Base-by-base conservation (phyloP, 2,329 filamentous ascomycete genomes). In the Akanthomyces uredinophilus region DNA sequence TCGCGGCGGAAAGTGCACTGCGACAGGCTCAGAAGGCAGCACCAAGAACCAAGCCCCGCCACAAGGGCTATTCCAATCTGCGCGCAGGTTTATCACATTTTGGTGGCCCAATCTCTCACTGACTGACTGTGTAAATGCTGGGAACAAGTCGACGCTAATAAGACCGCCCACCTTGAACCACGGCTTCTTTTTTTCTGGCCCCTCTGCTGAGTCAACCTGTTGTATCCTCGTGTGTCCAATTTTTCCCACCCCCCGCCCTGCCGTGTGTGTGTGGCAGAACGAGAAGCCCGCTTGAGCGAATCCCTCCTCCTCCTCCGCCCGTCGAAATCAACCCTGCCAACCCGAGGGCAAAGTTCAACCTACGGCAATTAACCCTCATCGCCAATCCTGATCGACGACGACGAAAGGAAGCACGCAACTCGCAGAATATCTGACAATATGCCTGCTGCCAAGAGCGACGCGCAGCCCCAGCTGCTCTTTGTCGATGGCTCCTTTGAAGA, bases 401-500 rank as follows among this genome's bases (percentile, higher is more conserved):
- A 35, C 32, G 7, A 20, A 44, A 61, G 50, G 60, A 53, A 29
- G 35, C 43, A 57, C 29, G 27, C 20, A 47, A 49, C 27, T 43
- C 50, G 61, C 37, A 39, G 13, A 69, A 68, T 35, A 70, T 70
- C 49, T 63, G 62, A 64, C 65, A 71, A 64, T 62, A 73, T 73
- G 71, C 69, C 71, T 64, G 69, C 68, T 63, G 65, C 74, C 67
- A 77, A 73, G 68, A 73, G 73, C 68, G 70, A 79, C 73, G 74
- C 77, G 72, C 80, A 81, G 73, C 82, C 82, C 63, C 81, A 86
- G 78, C 81, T 85, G 71, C 82, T 88, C 74, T 89, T 89, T 73
- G 85, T 99, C 77, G 95, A 99, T 82, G 95, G 95, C 77, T 86
- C 87, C 71, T 96, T 97, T 77, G 87, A 92, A 76, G 95, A 98